Evolutionary conservation across 2,329 filamentous ascomycete genomes (phyloP), one percentile per base, ranked within the genome.

Genomic region (Ascochyta lentis): DNA sequence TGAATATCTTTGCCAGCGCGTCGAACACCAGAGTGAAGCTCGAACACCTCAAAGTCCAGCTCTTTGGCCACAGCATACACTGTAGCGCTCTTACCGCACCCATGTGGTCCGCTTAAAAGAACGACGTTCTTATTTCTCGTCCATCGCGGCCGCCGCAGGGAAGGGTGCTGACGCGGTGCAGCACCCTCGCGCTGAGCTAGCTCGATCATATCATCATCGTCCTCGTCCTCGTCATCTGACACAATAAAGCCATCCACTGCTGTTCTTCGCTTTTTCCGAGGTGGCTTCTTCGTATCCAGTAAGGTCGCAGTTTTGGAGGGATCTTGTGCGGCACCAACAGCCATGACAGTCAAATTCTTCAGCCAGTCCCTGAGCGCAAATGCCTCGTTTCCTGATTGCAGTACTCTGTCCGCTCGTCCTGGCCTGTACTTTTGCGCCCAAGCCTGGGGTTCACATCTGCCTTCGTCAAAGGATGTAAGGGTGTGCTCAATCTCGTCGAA

Each of bases 21-120:
- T 46, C 93, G 87, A 63, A 86, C 91, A 57, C 91, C 86, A 0
- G 94, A 80, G 68, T 96, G 96, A 70, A 99, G 92, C 75, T 99
- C 95, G 64, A 99, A 99, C 1, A 99, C 85, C 68, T 96, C 93
- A 69, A 96, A 98, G 1, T 86, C 92, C 15, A 98, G 82, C 76
- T 99, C 94, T 68, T 91, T 94, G 4, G 95, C 94, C 38, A 93
- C 89, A 4, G 95, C 95, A 74, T 96, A 93, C 0, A 97, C 89
- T 1, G 92, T 87, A 6, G 96, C 93, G 12, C 93, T 96, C 78
- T 99, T 99, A 3, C 95, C 96, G 71, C 89, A 94, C 0, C 95
- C 95, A 63, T 90, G 83, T 3, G 94, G 92, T 0, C 95, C 95
- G 68, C 92, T 97, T 29, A 99, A 81, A 7, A 99, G 79, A n/a